These are phyloP conservation scores for Taphrina communis DNA, from an alignment of 1,139 yeast species.

Conservation along the genomic window DNA sequence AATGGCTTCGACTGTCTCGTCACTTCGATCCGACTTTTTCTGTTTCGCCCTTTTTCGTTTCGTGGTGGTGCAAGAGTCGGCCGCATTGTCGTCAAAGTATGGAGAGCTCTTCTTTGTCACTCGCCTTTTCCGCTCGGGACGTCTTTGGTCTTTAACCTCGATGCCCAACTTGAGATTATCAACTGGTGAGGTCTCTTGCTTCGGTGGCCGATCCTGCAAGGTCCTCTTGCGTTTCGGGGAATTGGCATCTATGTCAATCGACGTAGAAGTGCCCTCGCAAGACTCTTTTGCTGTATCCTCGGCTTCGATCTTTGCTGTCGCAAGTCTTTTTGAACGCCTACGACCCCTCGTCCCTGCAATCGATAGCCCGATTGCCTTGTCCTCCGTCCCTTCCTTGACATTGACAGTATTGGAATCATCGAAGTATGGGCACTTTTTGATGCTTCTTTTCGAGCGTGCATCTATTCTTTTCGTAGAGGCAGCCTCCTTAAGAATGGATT, in stretches of 20 bases:
- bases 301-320: neutral
- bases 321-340: neutral
- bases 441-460: neutral
- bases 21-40: neutral
- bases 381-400: neutral
- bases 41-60: neutral
- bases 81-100: neutral
- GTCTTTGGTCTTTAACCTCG: neutral
- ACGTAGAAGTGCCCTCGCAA: too few species aligned
- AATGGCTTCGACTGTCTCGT: neutral
- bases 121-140: neutral
- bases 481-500: neutral
- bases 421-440: neutral
- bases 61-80: neutral
- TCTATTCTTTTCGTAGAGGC: neutral
- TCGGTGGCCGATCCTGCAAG: too few species aligned
- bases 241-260: too few species aligned
- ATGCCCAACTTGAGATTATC: neutral
- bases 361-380: neutral
- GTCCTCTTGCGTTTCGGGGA: too few species aligned
- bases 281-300: neutral
- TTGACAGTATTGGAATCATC: neutral
- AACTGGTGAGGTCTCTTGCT: neutral
- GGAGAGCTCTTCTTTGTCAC: slow-evolving; percentile 7
- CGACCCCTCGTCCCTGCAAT: neutral